Evolutionary conservation across 441 rosid species (phyloP), one percentile per base, ranked within the genome.

Genomic region (Adansonia grandidieri): DNA sequence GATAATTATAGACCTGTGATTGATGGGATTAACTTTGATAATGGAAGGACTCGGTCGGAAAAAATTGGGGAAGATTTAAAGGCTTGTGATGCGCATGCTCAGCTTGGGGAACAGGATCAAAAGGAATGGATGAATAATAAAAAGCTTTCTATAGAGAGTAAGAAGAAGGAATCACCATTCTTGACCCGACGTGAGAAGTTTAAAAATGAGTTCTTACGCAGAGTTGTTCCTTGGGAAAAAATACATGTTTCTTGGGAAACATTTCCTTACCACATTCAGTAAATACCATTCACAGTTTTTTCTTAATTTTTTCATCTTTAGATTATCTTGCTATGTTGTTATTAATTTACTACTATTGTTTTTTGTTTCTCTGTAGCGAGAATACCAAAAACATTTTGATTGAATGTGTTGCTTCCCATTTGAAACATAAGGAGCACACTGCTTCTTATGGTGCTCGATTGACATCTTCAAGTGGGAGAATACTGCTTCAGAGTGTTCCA

Each of bases 401-500:
- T 80, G 99, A 96, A 86, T 96, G 99, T 82, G 92, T 85, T 61
- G 82, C 89, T 78, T 93, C 99, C 40, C 96, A 96, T 86, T 82
- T 96, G 80, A 96, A 88, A 84, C 93, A 93, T 69, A 89, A 85
- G 73, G 80, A 86, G 74, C 73, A 81, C 14, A 65, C 89, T 65
- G 79, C 90, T 73, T 72, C 85, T 3, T 92, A 86, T 83, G 99
- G 99, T 77, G 85, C 93, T 81, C 92, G 92, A 67, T 85, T 96
- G 85, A 20, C 85, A 65, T 91, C 97, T 84, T 94, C 98, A 51
- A 92, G 94, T 83, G 93, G 96, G 79, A 93, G 98, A 86, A 91
- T 96, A 86, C 77, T 93, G 87, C 95, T 96, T 78, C 97, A 90
- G 84, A 92, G 98, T 87, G 85, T 90, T 84, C 98, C 99, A 88